Base-by-base conservation (phyloP, 1,139 yeast genomes). In the Saccharomyces hybrid region DNA sequence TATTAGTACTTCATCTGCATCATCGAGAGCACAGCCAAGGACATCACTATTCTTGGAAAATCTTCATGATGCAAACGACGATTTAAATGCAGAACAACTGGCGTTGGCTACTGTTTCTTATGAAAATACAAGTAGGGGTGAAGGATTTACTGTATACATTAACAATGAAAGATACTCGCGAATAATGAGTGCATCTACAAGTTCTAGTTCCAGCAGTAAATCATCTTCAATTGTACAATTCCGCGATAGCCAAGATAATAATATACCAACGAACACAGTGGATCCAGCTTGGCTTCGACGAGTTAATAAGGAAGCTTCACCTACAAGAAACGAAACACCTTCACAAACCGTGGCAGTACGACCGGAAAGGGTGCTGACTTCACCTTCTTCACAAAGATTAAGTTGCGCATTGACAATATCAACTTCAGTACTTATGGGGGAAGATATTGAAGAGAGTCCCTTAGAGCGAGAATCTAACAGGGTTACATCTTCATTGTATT, bases 381-480 rank as follows among this genome's bases (percentile, higher is more conserved):
- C 44, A 38, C 44, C 44, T 7, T 38, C 44, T 38, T 38, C 44
- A 19, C 44, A 38, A 19, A 38, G 44, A 19, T 19, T 38, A 38
- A 38, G 44, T 38, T 38, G 44, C 44, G 44, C 44, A 38, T 19
- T 38, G 44, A 38, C 44, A 38, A 38, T 38, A 19, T 38, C 44
- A 38, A 38, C 44, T 38, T 38, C 44, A 38, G 44, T 38, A 9
- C 44, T 38, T 4, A 38, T 38, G 44, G 44, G 44, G 19, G 44
- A 38, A 38, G 44, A 38, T 38, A 19, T 11, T 16, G 44, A 16
- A 19, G 44, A 24, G 11, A 38, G 44, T 24, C 44, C 44, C 19
- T 9, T 38, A 16, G 44, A 38, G 44, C 44, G 11, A 38, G 44
- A 38, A 19, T 24, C 16, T 38, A 38, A 19, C 12, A 38, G 44